Base-by-base conservation (phyloP, 495 filamentous ascomycete genomes). In the Saxispiralis lemnorum region DNA sequence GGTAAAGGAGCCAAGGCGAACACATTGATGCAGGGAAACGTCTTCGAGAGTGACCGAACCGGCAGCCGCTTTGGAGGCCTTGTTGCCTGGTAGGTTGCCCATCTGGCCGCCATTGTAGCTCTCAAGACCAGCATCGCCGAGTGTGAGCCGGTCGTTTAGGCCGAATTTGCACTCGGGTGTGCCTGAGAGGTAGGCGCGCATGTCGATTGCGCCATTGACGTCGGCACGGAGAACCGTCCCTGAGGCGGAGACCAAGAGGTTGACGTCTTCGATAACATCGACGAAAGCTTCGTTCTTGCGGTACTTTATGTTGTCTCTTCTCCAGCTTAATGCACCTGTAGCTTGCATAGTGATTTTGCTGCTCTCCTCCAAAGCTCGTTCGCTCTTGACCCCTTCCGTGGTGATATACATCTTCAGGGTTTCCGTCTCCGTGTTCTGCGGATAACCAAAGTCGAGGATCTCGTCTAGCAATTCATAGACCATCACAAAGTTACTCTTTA, bases 341-440 rank as follows among this genome's bases (percentile, higher is more conserved):
- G 92, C 92, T 71, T 99, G 92, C 85, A 93, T 93, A 18, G 92
- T 99, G 61, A 99, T 99, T 52, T 82, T 81, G 51, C 86, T 85
- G 15, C 87, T 92, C 61, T 96, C 87, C 57, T 87, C 82, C 57
- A 83, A 78, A 40, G 81, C 77, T 43, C 88, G 78, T 62, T 93
- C 87, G 19, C 86, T 89, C 62, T 93, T 94, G 66, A 99, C 92
- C 35, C 92, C 89, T 65, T 99, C 92, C 38, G 92, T 96, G 12
- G 92, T 99, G 63, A 99, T 99, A 67, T 99, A 96, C 88, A 96
- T 95, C 67, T 96, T 99, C 46, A 99, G 71, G 14, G 92, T 99
- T 58, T 99, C 92, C 33, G 87, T 88, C 66, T 99, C 92, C 51
- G 92, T 96, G 62, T 96, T 96, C 60, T 99, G 92, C 40, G 92